Conservation (phyloP, 306 rosid genomes). For the Cucurbita ficifolia region DNA sequence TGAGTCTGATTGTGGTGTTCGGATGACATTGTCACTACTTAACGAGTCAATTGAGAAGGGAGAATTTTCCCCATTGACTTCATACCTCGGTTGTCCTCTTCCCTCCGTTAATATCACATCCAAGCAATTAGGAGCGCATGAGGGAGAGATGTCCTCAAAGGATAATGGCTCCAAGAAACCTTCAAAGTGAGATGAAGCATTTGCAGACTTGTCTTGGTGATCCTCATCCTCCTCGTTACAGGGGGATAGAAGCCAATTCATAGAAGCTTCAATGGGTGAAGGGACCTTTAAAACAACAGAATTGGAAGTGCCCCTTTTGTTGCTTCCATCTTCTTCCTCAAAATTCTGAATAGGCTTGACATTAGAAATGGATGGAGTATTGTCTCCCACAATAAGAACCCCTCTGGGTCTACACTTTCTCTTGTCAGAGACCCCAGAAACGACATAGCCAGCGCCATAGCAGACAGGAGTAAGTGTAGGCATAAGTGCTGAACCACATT, state of each 20-base stretch:
- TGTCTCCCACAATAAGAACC: constrained; percentile 45
- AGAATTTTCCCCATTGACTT: constrained; percentile 26
- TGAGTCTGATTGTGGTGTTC: constrained; percentile 57
- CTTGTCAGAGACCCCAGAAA: constrained; percentile 68
- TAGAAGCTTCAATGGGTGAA: constrained; percentile 60
- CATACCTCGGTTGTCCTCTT: constrained; percentile 1
- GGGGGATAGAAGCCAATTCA: constrained; percentile 67
- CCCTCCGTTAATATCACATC: constrained; percentile 18
- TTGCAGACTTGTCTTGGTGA: constrained; percentile 18
- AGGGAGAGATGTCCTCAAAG: constrained; percentile 23
- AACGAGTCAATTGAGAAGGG: constrained; percentile 50
- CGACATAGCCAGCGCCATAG: constrained; percentile 67
- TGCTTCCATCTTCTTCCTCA: constrained; percentile 13
- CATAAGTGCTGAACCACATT: constrained; percentile 38
- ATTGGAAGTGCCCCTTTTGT: constrained; percentile 3
- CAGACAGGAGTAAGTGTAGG: constrained; percentile 40
- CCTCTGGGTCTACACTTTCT: constrained; percentile 87
- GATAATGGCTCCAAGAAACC: constrained; percentile 27
- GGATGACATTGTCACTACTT: constrained; percentile 54
- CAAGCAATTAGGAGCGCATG: constrained; percentile 18
- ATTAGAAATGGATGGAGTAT: constrained; percentile 21
- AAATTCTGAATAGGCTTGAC: constrained; percentile 19
- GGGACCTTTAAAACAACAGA: constrained; percentile 29
- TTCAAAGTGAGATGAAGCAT: constrained; percentile 16
- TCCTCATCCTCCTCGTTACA: constrained; percentile 30